These are phyloP conservation scores for Thuidium tamariscinum DNA, from an alignment of 225 moss, liverwort and hornwort species.

Conservation along the genomic window DNA sequence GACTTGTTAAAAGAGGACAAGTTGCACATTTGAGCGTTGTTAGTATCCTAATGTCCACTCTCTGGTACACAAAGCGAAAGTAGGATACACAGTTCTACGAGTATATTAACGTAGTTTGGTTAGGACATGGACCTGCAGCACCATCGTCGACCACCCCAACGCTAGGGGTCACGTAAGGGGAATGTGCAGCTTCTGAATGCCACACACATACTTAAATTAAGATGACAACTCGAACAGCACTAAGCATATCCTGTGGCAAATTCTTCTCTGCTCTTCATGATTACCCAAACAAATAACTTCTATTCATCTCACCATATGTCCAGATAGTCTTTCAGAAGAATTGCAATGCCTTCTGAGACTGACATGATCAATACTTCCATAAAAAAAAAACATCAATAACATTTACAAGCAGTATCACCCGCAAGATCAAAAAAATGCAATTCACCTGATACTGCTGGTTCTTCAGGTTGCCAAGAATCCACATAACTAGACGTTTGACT, in stretches of 20 bases:
- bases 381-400: neutral
- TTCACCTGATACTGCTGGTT: conserved; percentile 48
- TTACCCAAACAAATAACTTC: neutral
- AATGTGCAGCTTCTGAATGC: conserved; percentile 51
- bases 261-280: neutral
- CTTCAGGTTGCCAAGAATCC: conserved; percentile 65
- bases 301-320: neutral
- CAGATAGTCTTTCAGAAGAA: neutral
- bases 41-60: neutral
- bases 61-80: neutral
- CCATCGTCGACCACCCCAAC: conserved; percentile 67
- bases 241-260: neutral
- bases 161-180: conserved; percentile 50
- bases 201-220: conserved; percentile 23
- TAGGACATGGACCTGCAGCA: conserved; percentile 62
- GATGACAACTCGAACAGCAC: neutral
- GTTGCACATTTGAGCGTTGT: neutral
- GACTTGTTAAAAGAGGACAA: neutral
- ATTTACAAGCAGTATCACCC: neutral
- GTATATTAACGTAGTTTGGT: neutral
- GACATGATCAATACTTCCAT: neutral
- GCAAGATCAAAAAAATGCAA: neutral
- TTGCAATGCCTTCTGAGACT: neutral
- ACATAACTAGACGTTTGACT: conserved; percentile 39
- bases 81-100: neutral